These are phyloP conservation scores for Diaporthe humulicola DNA, from an alignment of 2,329 filamentous ascomycete genomes.

Conservation along the genomic window DNA sequence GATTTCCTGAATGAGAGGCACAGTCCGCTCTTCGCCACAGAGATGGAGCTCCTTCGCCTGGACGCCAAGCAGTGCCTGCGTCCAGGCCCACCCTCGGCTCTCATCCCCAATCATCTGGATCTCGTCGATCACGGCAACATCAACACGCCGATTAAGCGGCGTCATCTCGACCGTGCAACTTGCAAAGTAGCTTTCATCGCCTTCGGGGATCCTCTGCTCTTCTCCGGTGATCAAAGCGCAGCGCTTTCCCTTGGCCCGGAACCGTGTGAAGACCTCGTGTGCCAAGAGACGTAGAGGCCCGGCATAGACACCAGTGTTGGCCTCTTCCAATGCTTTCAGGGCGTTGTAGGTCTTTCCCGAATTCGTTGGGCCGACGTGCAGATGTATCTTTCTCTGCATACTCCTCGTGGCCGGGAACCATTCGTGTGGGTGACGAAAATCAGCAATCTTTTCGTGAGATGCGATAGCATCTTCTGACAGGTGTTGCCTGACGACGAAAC, in stretches of 20 bases:
- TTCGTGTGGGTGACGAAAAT: slow-evolving; percentile 89
- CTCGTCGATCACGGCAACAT: slow-evolving; percentile 97
- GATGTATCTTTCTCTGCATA: slow-evolving; percentile 85
- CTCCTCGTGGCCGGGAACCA: slow-evolving; percentile 90
- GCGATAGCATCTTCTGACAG: slow-evolving; percentile 69
- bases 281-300: slow-evolving; percentile 90
- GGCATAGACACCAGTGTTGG: slow-evolving; percentile 85
- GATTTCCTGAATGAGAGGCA: slow-evolving; percentile 82
- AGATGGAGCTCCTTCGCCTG: slow-evolving; percentile 92
- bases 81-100: slow-evolving; percentile 94
- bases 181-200: slow-evolving; percentile 70
- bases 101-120: slow-evolving; percentile 94
- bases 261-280: slow-evolving; percentile 93
- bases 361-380: slow-evolving; percentile 97
- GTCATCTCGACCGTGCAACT: slow-evolving; percentile 97
- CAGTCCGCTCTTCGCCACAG: slow-evolving; percentile 88
- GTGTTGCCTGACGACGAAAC: slow-evolving; percentile 68
- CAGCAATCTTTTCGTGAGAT: slow-evolving; percentile 77
- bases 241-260: slow-evolving; percentile 80
- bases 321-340: slow-evolving; percentile 83
- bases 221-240: slow-evolving; percentile 93
- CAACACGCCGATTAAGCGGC: slow-evolving; percentile 69
- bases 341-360: slow-evolving; percentile 98
- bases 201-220: slow-evolving; percentile 79
- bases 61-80: slow-evolving; percentile 87